phyloP scores from a whole-genome alignment of 2,329 filamentous ascomycete genomes.

The Grosmannia huntii region DNA sequence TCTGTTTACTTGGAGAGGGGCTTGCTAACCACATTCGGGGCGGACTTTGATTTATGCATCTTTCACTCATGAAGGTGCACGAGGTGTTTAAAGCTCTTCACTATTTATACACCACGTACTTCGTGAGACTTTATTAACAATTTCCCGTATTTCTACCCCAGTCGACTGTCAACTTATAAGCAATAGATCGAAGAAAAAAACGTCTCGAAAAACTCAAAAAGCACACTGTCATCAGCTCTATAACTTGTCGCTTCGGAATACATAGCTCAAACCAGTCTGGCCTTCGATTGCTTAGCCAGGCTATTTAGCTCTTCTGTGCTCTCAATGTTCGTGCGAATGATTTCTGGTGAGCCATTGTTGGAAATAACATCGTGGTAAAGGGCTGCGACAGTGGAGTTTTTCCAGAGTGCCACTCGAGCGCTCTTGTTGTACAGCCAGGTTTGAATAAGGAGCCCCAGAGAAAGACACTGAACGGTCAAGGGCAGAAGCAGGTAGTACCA shows the following conservation, averaged over 20 bases:
- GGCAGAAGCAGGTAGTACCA: not conserved
- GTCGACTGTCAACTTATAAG: not conserved
- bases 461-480: not conserved
- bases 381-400: not conserved
- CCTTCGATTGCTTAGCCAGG: not conserved
- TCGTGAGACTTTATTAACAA: no score
- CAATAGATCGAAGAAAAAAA: not conserved
- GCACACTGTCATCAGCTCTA: not conserved
- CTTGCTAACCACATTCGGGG: no score
- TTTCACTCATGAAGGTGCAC: no score
- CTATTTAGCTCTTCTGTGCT: not conserved
- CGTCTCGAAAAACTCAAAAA: not conserved
- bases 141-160: no score
- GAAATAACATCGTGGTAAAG: not conserved
- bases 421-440: not conserved
- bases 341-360: not conserved
- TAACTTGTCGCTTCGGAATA: not conserved
- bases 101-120: no score
- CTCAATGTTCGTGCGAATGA: not conserved
- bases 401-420: not conserved
- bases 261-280: not conserved
- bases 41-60: no score
- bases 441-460: not conserved
- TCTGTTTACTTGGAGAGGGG: no score
- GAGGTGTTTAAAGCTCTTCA: no score